A percentile compares a stretch with the other conserved stretches of the same genome.
These are phyloP conservation scores for Candida tammaniensis DNA, from an alignment of 805 yeast genomes.

Conservation along the genomic window DNA sequence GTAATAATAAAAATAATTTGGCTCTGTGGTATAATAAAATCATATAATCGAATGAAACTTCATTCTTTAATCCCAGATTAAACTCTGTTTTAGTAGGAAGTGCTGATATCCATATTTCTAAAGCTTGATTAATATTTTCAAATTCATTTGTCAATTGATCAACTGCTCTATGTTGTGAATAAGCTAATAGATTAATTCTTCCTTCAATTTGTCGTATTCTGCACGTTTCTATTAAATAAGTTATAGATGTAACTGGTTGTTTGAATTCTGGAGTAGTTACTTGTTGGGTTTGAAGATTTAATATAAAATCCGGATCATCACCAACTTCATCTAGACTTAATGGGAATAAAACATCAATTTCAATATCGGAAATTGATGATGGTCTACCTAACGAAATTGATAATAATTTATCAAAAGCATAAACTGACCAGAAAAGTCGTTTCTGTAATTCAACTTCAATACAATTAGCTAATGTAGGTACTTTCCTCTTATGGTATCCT, in stretches of 20 bases:
- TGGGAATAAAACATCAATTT: slow-evolving; percentile 8
- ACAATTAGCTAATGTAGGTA: slow-evolving; percentile 7
- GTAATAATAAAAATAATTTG: slow-evolving; percentile 9
- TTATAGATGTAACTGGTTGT: slow-evolving; percentile 9
- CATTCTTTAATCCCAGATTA: slow-evolving; percentile 7
- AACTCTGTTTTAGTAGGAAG: slow-evolving; percentile 9
- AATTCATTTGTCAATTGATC: background rate
- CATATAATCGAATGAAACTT: slow-evolving; percentile 10
- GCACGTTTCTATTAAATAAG: slow-evolving; percentile 10
- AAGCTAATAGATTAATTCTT: slow-evolving; percentile 7
- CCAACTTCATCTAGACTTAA: slow-evolving; percentile 9
- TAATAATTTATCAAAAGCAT: slow-evolving; percentile 10
- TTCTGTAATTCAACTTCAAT: slow-evolving; percentile 7
- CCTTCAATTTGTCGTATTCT: slow-evolving; percentile 10
- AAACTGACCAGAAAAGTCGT: slow-evolving; percentile 10
- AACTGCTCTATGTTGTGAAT: background rate
- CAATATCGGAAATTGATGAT: slow-evolving; percentile 5
- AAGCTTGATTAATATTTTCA: slow-evolving; percentile 3
- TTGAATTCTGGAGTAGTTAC: slow-evolving; percentile 1
- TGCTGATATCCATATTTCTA: slow-evolving; percentile 6
- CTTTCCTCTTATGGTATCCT: slow-evolving; percentile 8
- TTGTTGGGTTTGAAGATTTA: slow-evolving; percentile 3
- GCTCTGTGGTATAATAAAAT: slow-evolving; percentile 10
- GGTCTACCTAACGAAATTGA: slow-evolving; percentile 10
- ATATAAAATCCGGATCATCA: background rate